Conservation (phyloP, 192 early-diverging fungal genomes). For the Spizellomyces sp. region DNA sequence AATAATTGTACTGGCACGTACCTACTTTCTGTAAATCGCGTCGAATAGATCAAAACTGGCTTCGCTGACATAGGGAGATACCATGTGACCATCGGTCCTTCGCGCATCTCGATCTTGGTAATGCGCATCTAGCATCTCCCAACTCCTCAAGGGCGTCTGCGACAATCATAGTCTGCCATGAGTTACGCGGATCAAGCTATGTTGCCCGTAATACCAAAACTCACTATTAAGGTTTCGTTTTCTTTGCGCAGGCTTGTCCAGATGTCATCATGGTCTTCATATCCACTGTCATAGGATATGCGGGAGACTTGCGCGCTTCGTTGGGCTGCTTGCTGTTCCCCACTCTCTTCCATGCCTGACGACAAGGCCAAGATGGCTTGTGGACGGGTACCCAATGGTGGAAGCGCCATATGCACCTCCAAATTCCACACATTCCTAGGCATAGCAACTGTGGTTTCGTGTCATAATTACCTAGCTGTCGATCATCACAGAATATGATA, state of each 20-base stretch:
- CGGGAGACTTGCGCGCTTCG: background rate
- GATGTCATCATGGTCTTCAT: background rate
- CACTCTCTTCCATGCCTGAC: background rate
- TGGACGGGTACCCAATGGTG: background rate
- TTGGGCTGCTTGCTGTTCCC: background rate
- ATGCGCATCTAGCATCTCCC: constrained; percentile 6
- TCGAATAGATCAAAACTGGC: background rate
- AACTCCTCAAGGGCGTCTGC: constrained; percentile 12
- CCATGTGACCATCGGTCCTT: background rate
- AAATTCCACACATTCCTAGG: constrained; percentile 18
- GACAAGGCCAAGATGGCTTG: background rate
- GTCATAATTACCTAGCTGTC: too few species aligned
- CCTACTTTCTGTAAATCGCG: constrained; percentile 4
- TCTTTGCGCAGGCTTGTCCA: background rate
- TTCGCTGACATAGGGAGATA: constrained; percentile 26
- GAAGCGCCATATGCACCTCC: constrained; percentile 8
- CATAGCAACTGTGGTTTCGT: background rate
- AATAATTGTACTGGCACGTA: background rate
- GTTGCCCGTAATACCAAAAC: background rate
- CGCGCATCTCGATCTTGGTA: background rate
- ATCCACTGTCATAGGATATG: background rate
- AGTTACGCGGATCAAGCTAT: background rate
- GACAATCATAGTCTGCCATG: background rate
- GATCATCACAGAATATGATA: too few species aligned
- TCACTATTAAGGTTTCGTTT: background rate